These are phyloP conservation scores for Selaginella tamariscina DNA, from an alignment of 75 land plant genomes.

Conservation along the genomic window DNA sequence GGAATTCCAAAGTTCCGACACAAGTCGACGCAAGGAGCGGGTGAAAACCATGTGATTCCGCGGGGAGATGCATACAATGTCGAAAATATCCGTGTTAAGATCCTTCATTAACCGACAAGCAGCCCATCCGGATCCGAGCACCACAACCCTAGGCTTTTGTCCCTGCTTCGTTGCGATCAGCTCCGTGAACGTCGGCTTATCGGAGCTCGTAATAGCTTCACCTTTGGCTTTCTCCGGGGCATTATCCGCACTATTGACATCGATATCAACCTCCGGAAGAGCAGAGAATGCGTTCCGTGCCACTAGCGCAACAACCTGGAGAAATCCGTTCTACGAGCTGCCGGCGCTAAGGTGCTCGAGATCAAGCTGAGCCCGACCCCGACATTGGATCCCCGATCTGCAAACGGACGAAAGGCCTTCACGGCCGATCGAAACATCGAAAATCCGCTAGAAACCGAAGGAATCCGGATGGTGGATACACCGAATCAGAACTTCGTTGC, in stretches of 20 bases:
- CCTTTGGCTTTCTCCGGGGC: not conserved
- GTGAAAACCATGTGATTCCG: slow-evolving; percentile 99
- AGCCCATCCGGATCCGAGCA: slow-evolving; percentile 89
- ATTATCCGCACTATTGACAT: not conserved
- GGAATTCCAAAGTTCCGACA: slow-evolving; percentile 90
- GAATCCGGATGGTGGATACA: not conserved
- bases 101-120: slow-evolving; percentile 72
- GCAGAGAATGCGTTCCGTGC: not conserved
- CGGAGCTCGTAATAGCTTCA: not conserved
- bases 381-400: not conserved
- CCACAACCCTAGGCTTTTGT: slow-evolving; percentile 71
- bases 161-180: slow-evolving; percentile 39
- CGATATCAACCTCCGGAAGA: not conserved
- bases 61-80: slow-evolving; percentile 86
- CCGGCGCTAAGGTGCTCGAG: too few species aligned
- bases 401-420: not conserved
- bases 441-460: not conserved
- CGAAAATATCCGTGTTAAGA: slow-evolving; percentile 51
- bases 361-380: not conserved
- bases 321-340: too few species aligned
- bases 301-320: not conserved
- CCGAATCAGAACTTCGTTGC: not conserved
- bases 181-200: not conserved
- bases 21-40: slow-evolving; percentile 92
- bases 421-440: slow-evolving; percentile 1